phyloP scores from a whole-genome alignment of 192 early-diverging fungal genomes.

The Jimgerdemannia lactiflua region DNA sequence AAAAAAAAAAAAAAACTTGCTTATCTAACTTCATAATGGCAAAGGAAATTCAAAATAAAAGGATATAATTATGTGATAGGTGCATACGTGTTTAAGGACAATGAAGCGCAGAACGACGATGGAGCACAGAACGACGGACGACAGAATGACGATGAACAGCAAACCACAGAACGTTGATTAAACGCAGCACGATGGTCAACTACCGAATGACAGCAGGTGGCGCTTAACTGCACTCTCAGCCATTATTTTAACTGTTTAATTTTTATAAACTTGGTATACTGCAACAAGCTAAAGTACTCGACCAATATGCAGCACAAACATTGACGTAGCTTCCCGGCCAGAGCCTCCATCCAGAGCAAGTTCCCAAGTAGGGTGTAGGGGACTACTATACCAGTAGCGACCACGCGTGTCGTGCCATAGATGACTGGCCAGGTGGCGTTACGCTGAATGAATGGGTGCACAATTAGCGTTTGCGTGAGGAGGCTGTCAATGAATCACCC shows the following conservation, averaged over 20 bases:
- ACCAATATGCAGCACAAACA: constrained; percentile 27
- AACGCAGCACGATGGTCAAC: too few relatives aligned
- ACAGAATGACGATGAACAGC: too few relatives aligned
- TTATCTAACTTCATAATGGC: too few relatives aligned
- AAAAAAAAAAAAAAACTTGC: too few relatives aligned
- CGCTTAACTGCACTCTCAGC: constrained; percentile 22
- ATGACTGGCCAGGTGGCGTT: constrained; percentile 24
- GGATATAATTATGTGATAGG: too few relatives aligned
- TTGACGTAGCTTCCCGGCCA: constrained; percentile 23
- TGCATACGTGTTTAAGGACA: too few relatives aligned
- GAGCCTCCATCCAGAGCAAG: constrained; percentile 22
- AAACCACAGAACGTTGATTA: too few relatives aligned
- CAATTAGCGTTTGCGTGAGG: constrained; percentile 40
- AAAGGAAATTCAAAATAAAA: too few relatives aligned
- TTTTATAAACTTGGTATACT: constrained; percentile 33
- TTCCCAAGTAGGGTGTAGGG: constrained; percentile 27
- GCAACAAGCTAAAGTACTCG: too few relatives aligned
- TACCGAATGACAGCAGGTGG: too few relatives aligned
- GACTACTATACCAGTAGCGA: constrained; percentile 20
- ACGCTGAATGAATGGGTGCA: constrained; percentile 46
- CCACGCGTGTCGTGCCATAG: constrained; percentile 17
- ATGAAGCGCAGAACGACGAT: too few relatives aligned
- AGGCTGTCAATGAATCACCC: constrained; percentile 45
- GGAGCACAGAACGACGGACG: too few relatives aligned
- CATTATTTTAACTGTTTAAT: constrained; percentile 35